Evolutionary conservation across 768 basidiomycete species (phyloP), one percentile per base, ranked within the genome.

Genomic region (Boletellus ananiceps): DNA sequence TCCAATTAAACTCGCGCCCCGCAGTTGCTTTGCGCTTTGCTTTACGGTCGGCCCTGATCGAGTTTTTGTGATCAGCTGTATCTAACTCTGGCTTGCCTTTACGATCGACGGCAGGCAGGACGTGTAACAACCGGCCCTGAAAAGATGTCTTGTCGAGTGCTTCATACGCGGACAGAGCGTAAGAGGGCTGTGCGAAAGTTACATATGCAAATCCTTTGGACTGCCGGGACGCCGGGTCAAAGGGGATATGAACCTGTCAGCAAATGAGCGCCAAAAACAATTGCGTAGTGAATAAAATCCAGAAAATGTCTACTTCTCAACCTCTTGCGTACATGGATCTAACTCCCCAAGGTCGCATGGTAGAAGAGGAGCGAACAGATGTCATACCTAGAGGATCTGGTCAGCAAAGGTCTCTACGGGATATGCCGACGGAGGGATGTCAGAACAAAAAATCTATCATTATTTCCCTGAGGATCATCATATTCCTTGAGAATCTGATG

Each of bases 91-190:
- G 56, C 42, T 75, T 76, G 25, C 77, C 68, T 57, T 75, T 79
- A 46, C 83, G 72, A 58, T 90, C 83, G 2, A 90, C 81, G 1
- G 91, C 93, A 0, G 88, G 88, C 0, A 99, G 74, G 46, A 98
- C 83, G 62, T 98, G 96, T 2, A 99, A 66, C 0, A 98, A 66
- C 25, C 96, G 83, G 3, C 96, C 96, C 69, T 94, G 93, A 67
- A 96, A 93, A 0, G 90, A 83, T 33, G 76, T 84, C 49, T 82
- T 83, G 63, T 98, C 94, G 31, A 97, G 75, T 0, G 74, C 75
- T 48, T 84, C 78, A 57, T 84, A 92, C 0, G 95, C 96, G 0
- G 75, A 69, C 0, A 93, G 58, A 0, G 86, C 85, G 14, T 71
- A 66, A 3, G 69, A 50, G 0, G 80, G 62, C 2, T 71, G 63